Conservation (phyloP, 306 rosid genomes). For the Glycine latifolia region DNA sequence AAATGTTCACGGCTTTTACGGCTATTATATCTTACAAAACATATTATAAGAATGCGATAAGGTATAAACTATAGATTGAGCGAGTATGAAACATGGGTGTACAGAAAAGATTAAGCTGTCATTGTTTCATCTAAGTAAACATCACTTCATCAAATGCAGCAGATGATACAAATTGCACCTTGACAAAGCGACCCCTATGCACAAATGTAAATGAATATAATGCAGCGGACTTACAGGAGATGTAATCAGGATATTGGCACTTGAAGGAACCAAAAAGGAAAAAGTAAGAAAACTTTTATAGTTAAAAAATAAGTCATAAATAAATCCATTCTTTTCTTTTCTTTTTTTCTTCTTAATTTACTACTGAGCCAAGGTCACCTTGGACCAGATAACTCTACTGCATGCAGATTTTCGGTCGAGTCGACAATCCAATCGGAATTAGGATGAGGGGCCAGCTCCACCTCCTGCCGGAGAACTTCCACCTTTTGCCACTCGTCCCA, state of each 20-base stretch:
- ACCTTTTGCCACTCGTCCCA: slow-evolving; percentile 99
- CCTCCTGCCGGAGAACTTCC: slow-evolving; percentile 91
- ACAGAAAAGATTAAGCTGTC: slow-evolving; percentile 51
- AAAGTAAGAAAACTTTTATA: slow-evolving; percentile 51
- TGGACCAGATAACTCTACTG: slow-evolving; percentile 98
- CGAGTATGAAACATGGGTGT: slow-evolving; percentile 39
- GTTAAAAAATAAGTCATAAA: slow-evolving; percentile 62
- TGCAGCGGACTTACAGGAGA: slow-evolving; percentile 66
- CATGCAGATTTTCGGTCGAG: slow-evolving; percentile 95
- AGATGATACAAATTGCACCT: slow-evolving; percentile 71
- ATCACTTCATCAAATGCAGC: slow-evolving; percentile 58
- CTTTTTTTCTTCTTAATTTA: slow-evolving; percentile 20
- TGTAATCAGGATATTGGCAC: slow-evolving; percentile 62
- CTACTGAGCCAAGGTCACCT: slow-evolving; percentile 75
- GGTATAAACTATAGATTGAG: slow-evolving; percentile 33
- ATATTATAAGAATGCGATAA: slow-evolving; percentile 13
- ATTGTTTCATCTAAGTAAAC: slow-evolving; percentile 56
- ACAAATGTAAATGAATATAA: slow-evolving; percentile 85
- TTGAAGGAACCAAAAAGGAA: slow-evolving; percentile 31
- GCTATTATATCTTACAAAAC: too few species aligned
- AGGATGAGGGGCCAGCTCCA: slow-evolving; percentile 90
- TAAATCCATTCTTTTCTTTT: slow-evolving; percentile 50
- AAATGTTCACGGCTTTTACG: background rate
- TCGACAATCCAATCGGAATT: slow-evolving; percentile 94
- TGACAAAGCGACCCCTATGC: slow-evolving; percentile 80